Conservation (phyloP, 768 basidiomycete species). For the Leucocoprinus sp. region DNA sequence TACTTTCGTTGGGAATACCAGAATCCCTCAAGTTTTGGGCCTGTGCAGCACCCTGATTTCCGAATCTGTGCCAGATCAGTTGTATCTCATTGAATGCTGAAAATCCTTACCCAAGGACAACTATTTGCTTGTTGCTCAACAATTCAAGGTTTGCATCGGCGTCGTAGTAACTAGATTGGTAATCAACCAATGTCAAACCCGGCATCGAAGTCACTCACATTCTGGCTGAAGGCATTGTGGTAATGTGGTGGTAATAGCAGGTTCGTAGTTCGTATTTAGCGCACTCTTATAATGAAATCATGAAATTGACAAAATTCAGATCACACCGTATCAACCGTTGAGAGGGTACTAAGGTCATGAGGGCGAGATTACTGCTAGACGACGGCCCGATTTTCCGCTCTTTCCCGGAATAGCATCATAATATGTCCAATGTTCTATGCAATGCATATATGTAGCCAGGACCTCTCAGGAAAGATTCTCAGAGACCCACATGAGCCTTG, state of each 20-base stretch:
- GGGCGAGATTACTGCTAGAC: neutral
- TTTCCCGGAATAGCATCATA: neutral
- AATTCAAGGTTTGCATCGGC: constrained; percentile 46
- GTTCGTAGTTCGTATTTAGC: neutral
- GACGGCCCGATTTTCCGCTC: constrained; percentile 1
- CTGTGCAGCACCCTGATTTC: constrained; percentile 60
- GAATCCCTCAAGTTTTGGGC: constrained; percentile 60
- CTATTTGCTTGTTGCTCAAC: constrained; percentile 42
- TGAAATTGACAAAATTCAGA: neutral
- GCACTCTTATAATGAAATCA: neutral
- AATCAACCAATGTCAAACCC: neutral
- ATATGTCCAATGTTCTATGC: constrained; percentile 3
- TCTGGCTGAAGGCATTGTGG: constrained; percentile 37
- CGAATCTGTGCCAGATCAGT: constrained; percentile 33
- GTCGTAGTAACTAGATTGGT: constrained; percentile 44
- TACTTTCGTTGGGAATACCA: constrained; percentile 53
- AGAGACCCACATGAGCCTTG: constrained; percentile 29
- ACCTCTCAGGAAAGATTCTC: neutral
- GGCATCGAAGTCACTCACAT: constrained; percentile 33
- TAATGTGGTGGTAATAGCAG: neutral
- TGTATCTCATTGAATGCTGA: neutral
- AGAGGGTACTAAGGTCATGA: constrained; percentile 6
- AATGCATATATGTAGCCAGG: constrained; percentile 4
- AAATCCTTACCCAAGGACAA: constrained; percentile 46
- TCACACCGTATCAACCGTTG: constrained; percentile 1